These are phyloP conservation scores for Coleophoma crateriformis DNA, from an alignment of 2,329 filamentous ascomycete genomes.

Conservation along the genomic window DNA sequence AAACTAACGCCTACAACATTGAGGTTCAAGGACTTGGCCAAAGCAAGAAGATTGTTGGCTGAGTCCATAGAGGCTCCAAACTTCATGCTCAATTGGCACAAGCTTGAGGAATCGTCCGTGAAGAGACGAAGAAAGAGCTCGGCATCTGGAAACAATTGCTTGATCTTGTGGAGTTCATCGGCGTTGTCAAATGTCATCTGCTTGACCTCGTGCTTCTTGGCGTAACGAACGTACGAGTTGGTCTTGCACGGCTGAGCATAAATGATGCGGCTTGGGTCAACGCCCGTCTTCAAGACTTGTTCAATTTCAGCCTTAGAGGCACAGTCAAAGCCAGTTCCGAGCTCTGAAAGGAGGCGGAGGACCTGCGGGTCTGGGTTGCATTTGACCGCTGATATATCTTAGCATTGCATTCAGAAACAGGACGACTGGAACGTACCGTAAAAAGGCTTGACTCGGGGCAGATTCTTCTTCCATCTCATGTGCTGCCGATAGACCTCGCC, in stretches of 20 bases:
- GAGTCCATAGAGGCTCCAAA: conserved; percentile 88
- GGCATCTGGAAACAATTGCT: conserved; percentile 81
- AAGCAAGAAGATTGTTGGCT: conserved; percentile 67
- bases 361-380: conserved; percentile 95
- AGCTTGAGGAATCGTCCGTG: conserved; percentile 90
- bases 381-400: conserved; percentile 69
- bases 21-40: conserved; percentile 77
- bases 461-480: conserved; percentile 92
- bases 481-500: conserved; percentile 99
- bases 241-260: conserved; percentile 99
- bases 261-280: conserved; percentile 88
- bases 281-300: conserved; percentile 75
- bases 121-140: conserved; percentile 92
- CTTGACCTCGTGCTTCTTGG: conserved; percentile 76
- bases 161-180: conserved; percentile 97
- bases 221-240: conserved; percentile 92
- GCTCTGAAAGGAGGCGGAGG: conserved; percentile 76
- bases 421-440: conserved; percentile 60
- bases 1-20: conserved; percentile 96
- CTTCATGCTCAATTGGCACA: conserved; percentile 95
- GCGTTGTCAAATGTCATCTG: conserved; percentile 99
- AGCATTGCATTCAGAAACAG: conserved; percentile 1
- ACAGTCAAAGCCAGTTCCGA: conserved; percentile 96
- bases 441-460: conserved; percentile 89
- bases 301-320: conserved; percentile 98